phyloP scores from a whole-genome alignment of 805 yeast species.

The Wickerhamomyces bovis region DNA sequence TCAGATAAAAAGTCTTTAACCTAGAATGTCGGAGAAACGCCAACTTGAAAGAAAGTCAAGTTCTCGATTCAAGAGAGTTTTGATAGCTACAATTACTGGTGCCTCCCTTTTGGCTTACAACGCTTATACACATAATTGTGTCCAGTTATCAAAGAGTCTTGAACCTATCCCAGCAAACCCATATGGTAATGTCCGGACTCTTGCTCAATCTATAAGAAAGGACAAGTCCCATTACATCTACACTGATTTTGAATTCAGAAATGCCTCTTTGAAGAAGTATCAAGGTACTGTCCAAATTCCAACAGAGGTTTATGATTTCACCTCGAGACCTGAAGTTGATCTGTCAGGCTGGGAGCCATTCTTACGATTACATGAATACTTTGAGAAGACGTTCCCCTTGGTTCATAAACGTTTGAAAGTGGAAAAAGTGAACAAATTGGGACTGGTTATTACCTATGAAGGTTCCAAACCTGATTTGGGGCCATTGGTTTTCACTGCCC shows the following conservation, averaged over 20 bases:
- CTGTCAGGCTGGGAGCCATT: slow-evolving; percentile 31
- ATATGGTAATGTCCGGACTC: not conserved
- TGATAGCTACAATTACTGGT: not conserved
- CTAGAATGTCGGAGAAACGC: not conserved
- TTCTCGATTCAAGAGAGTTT: not conserved
- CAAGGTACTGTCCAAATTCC: slow-evolving; percentile 55
- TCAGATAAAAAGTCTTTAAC: too few relatives aligned
- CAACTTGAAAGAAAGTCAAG: not conserved
- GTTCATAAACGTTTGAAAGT: slow-evolving; percentile 42
- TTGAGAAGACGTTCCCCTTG: slow-evolving; percentile 50
- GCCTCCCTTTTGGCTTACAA: not conserved
- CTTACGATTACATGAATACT: slow-evolving; percentile 38
- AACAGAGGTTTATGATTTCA: slow-evolving; percentile 57
- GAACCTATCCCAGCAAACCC: not conserved
- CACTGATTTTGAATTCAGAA: slow-evolving; percentile 1
- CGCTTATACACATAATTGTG: not conserved
- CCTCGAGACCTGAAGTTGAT: slow-evolving; percentile 27
- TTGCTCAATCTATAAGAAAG: not conserved
- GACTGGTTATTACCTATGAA: slow-evolving; percentile 57
- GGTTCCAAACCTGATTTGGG: slow-evolving; percentile 47
- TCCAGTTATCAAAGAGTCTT: not conserved
- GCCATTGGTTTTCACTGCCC: slow-evolving; percentile 70
- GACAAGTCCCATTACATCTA: not conserved
- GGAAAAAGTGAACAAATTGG: slow-evolving; percentile 57
- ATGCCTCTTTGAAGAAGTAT: not conserved